Conservation (phyloP, 2,329 filamentous ascomycete genomes). For the Aspergillus sojae region DNA sequence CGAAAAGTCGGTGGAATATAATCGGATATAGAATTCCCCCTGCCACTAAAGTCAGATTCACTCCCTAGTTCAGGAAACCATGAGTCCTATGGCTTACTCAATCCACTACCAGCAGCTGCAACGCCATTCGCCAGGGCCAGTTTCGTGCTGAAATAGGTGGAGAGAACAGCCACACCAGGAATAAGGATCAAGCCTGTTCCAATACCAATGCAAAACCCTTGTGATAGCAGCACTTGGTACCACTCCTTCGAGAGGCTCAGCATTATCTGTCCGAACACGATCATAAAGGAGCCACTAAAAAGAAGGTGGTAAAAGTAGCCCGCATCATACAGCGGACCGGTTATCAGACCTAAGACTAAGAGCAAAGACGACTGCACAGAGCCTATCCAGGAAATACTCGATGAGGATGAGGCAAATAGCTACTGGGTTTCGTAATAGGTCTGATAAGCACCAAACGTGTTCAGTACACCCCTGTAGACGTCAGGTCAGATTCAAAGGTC, state of each 20-base stretch:
- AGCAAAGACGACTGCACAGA: background rate
- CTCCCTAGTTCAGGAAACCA: background rate
- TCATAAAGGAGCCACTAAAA: background rate
- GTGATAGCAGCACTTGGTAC: constrained; percentile 7
- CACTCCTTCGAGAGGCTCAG: constrained; percentile 1
- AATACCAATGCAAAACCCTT: background rate
- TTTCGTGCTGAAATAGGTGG: constrained; percentile 4
- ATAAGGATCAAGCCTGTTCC: constrained; percentile 5
- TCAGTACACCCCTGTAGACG: background rate
- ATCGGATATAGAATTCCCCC: background rate
- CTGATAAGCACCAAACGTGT: background rate
- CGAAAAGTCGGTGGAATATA: background rate
- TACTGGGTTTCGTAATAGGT: background rate
- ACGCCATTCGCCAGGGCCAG: background rate
- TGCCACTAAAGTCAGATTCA: background rate
- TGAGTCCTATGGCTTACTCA: background rate
- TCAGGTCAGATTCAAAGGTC: background rate
- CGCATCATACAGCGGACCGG: background rate
- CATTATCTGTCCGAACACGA: background rate
- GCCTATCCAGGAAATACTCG: background rate
- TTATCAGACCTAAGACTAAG: background rate
- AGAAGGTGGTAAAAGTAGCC: background rate
- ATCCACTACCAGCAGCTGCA: background rate
- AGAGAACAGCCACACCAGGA: constrained; percentile 5
- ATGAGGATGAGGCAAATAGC: background rate